A percentile compares a stretch with the other conserved stretches of the same genome.
Conservation (phyloP, 148 eudicot genomes). For the Camellia japonica region DNA sequence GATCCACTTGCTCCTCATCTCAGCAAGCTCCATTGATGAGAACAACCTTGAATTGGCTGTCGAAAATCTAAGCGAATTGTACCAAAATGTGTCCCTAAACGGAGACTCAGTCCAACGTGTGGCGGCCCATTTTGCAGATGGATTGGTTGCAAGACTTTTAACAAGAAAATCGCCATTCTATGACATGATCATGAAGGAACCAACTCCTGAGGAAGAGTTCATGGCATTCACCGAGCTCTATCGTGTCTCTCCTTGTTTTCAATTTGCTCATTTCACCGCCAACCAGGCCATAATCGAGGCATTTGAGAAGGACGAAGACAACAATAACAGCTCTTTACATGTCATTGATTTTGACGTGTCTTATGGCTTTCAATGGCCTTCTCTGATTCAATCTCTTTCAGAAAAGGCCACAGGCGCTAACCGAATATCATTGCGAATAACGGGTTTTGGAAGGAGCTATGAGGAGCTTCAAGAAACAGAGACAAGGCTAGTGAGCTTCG, state of each 20-base stretch:
- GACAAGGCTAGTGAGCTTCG: conserved; percentile 59
- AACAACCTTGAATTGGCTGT: conserved; percentile 39
- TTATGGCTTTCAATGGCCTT: conserved; percentile 91
- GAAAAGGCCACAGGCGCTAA: conserved; percentile 42
- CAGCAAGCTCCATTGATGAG: conserved; percentile 55
- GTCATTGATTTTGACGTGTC: conserved; percentile 67
- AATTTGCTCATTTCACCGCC: conserved; percentile 87
- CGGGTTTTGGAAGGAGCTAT: conserved; percentile 49
- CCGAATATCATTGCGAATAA: conserved; percentile 39
- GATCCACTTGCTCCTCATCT: conserved; percentile 55
- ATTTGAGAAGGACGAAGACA: conserved; percentile 51
- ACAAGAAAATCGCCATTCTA: conserved; percentile 53
- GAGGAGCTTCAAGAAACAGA: conserved; percentile 70
- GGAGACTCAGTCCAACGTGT: conserved; percentile 72
- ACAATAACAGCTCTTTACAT: conserved; percentile 38
- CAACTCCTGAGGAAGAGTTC: conserved; percentile 58
- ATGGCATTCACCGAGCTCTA: conserved; percentile 58
- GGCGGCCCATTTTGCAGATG: conserved; percentile 78
- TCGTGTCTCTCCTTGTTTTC: conserved; percentile 62
- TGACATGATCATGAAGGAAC: conserved; percentile 52
- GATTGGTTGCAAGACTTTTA: conserved; percentile 53
- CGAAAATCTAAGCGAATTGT: conserved; percentile 49
- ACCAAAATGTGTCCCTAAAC: conserved; percentile 39
- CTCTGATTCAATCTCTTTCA: conserved; percentile 75
- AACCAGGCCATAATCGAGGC: conserved; percentile 81